Conservation (phyloP, 106 monocot genomes). For the Gastrodia elata region DNA sequence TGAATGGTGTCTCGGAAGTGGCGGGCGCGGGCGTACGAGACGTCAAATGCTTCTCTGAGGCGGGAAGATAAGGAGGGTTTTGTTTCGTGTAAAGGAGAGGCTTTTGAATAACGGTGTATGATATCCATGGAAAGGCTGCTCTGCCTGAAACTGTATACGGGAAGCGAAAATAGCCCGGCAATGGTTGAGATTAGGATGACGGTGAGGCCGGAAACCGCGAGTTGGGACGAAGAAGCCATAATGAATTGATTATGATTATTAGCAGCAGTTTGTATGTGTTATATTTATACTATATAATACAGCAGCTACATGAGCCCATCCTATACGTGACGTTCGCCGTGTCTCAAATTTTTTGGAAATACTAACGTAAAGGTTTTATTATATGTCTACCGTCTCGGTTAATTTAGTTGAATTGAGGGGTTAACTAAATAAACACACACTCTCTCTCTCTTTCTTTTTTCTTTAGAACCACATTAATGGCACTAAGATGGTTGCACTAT, state of each 20-base stretch:
- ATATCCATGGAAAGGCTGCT: constrained; percentile 27
- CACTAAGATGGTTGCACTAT: too few relatives aligned
- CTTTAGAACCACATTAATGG: too few relatives aligned
- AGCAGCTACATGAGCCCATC: too few relatives aligned
- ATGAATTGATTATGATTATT: not conserved
- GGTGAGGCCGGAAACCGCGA: not conserved
- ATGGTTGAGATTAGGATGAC: not conserved
- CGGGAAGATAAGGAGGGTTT: not conserved
- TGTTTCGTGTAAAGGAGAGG: not conserved
- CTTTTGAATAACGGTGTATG: constrained; percentile 31
- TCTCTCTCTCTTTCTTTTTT: too few relatives aligned
- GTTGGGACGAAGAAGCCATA: not conserved
- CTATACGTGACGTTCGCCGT: too few relatives aligned
- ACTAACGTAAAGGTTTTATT: too few relatives aligned
- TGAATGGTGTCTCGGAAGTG: not conserved
- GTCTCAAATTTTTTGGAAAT: too few relatives aligned
- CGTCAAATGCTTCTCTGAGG: constrained; percentile 1
- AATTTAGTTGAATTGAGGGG: too few relatives aligned
- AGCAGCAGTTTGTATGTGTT: too few relatives aligned
- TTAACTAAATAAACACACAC: too few relatives aligned
- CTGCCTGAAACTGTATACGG: not conserved
- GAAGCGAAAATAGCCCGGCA: not conserved
- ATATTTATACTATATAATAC: too few relatives aligned
- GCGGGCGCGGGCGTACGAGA: not conserved
- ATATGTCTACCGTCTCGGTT: too few relatives aligned